Evolutionary conservation across 176 grass and related monocot genomes (phyloP), one percentile per base, ranked within the genome.

Genomic region (bread wheat (Triticum aestivum)): DNA sequence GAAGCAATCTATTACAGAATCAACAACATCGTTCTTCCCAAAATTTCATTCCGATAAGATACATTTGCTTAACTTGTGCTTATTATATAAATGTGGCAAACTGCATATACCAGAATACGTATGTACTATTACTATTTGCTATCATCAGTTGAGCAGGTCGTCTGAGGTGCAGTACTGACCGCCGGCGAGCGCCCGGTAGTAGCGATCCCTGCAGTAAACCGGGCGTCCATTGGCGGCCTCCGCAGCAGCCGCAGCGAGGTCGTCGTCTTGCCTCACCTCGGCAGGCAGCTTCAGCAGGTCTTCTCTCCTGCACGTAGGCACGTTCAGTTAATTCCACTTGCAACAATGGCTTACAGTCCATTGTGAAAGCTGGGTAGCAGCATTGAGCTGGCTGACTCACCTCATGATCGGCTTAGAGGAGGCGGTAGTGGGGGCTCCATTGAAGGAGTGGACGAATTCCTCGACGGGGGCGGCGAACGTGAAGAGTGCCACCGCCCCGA

Each of bases 141-240:
- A 42, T 89, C 78, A 98, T 90, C 83, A 98, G 77, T 98, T 88
- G 41, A 98, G 84, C 81, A 96, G 86, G 80, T 98, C 93, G 39
- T 98, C 93, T 90, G 93, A 98, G 81, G 91, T 96, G 84, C 96
- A 98, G 85, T 98, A 98, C 78, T 98, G 96, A 6, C 96, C 96
- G 9, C 96, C 93, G 17, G 96, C 93, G 54, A 98, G 86, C 32
- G 93, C 93, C 34, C 96, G 84, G 77, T 98, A 96, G 78, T 92
- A 98, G 5, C 96, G 91, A 71, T 98, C 96, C 84, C 93, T 87
- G 80, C 96, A 98, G 83, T 98, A 98, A 52, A 98, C 96, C 9
- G 96, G 96, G 79, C 93, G 92, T 12, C 96, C 93, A 64, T 94
- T 93, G 15, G 96, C 96, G 0, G 93, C 96, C 78, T 95, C 65